phyloP scores from a whole-genome alignment of 2,329 filamentous ascomycete genomes.

The Fusarium foetens region DNA sequence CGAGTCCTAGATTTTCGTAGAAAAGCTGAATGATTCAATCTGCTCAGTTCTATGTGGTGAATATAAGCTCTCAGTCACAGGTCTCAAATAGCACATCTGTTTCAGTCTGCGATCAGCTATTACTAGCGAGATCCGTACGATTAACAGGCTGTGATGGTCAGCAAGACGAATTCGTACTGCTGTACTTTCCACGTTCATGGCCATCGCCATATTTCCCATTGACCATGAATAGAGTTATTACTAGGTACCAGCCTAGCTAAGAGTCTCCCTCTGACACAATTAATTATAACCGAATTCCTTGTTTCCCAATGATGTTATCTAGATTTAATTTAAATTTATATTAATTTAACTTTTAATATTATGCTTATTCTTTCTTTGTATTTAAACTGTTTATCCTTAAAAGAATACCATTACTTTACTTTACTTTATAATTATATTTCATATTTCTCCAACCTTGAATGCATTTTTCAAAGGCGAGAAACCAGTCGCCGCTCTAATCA shows the following conservation, averaged over 20 bases:
- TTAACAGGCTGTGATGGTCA: not conserved
- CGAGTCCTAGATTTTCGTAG: not conserved
- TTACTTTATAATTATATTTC: accelerated
- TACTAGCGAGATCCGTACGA: not conserved
- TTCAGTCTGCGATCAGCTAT: not conserved
- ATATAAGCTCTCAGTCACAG: accelerated
- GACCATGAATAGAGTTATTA: accelerated
- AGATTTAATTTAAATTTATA: no score
- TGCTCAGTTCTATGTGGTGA: accelerated
- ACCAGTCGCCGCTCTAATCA: accelerated
- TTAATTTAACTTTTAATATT: no score
- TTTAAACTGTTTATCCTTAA: no score
- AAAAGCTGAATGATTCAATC: accelerated
- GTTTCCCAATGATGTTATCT: no score
- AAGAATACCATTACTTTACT: no score
- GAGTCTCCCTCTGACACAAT: no score
- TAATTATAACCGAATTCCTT: no score
- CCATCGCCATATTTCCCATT: not conserved
- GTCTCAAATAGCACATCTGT: not conserved
- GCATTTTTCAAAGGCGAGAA: no score
- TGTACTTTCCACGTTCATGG: no score
- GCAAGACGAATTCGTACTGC: not conserved
- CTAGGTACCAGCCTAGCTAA: no score
- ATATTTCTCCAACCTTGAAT: not conserved
- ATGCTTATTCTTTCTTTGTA: no score